These are phyloP conservation scores for Byssochlamys sp. DNA, from an alignment of 2,329 filamentous ascomycete species.

Conservation along the genomic window DNA sequence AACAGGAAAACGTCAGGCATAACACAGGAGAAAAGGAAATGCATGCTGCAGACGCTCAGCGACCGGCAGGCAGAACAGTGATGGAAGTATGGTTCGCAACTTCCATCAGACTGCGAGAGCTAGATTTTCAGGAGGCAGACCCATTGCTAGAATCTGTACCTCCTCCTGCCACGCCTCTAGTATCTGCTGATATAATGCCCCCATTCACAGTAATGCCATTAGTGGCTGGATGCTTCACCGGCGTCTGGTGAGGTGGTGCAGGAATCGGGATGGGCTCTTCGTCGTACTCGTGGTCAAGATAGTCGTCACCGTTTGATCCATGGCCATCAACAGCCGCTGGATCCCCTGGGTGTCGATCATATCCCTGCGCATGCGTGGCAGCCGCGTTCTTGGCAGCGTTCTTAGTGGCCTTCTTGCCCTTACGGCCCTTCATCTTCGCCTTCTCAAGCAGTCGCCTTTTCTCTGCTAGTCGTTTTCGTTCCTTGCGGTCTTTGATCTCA, in stretches of 20 bases:
- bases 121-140: background rate
- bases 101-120: background rate
- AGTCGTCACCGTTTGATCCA: conserved; percentile 41
- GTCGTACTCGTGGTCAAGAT: conserved; percentile 41
- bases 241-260: conserved; percentile 43
- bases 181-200: conserved; percentile 9
- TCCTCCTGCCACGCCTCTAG: conserved; percentile 18
- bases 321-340: conserved; percentile 31
- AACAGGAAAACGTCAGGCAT: background rate
- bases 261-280: conserved; percentile 36
- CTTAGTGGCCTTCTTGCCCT: conserved; percentile 75
- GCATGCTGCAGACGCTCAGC: background rate
- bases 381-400: conserved; percentile 43
- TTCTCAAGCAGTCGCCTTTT: conserved; percentile 78
- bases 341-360: conserved; percentile 32
- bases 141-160: conserved; percentile 11
- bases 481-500: conserved; percentile 83
- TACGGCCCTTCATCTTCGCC: conserved; percentile 84
- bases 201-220: conserved; percentile 43
- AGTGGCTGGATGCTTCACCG: conserved; percentile 59
- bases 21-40: background rate
- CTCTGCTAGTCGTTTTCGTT: conserved; percentile 75
- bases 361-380: conserved; percentile 28
- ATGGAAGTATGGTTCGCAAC: background rate
- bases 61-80: background rate